A percentile compares a stretch with the other conserved stretches of the same genome.
Evolutionary conservation across 257 asterid genomes (phyloP).

Genomic region (Gynochthodes officinalis): DNA sequence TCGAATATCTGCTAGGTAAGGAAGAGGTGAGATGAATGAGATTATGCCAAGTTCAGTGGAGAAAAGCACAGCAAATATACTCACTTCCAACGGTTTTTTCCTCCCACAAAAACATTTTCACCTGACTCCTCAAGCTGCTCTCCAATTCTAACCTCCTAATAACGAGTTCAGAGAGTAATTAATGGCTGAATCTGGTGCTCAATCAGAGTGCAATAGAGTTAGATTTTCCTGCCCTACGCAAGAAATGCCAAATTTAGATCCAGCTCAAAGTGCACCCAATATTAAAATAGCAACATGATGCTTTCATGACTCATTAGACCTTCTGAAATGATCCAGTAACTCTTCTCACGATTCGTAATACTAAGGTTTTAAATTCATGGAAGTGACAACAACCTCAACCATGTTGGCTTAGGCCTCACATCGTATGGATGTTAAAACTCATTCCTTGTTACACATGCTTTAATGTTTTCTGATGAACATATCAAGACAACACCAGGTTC

Average conservation of each 20-base stretch:
- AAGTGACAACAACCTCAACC: neutral
- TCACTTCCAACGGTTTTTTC: constrained; percentile 95
- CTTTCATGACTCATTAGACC: too few species aligned
- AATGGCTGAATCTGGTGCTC: neutral
- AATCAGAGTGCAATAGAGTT: neutral
- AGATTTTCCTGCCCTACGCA: neutral
- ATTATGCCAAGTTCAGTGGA: constrained; percentile 11
- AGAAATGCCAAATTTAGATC: neutral
- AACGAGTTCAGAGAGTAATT: constrained; percentile 18
- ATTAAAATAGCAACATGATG: too few species aligned
- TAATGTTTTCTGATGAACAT: too few species aligned
- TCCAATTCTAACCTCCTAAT: constrained; percentile 84
- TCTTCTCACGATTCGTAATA: neutral
- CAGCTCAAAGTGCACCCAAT: neutral
- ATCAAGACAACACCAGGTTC: too few species aligned
- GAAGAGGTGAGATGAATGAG: constrained; percentile 10
- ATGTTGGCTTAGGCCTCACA: neutral
- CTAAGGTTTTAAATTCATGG: too few species aligned
- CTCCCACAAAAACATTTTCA: constrained; percentile 89
- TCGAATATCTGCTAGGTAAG: constrained; percentile 51
- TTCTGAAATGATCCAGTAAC: neutral
- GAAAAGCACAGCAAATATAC: constrained; percentile 23
- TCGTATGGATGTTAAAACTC: neutral
- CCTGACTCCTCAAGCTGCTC: constrained; percentile 79
- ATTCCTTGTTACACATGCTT: too few species aligned